phyloP scores from a whole-genome alignment of 2,329 filamentous ascomycete genomes.

The Neopestalotiopsis rosae region DNA sequence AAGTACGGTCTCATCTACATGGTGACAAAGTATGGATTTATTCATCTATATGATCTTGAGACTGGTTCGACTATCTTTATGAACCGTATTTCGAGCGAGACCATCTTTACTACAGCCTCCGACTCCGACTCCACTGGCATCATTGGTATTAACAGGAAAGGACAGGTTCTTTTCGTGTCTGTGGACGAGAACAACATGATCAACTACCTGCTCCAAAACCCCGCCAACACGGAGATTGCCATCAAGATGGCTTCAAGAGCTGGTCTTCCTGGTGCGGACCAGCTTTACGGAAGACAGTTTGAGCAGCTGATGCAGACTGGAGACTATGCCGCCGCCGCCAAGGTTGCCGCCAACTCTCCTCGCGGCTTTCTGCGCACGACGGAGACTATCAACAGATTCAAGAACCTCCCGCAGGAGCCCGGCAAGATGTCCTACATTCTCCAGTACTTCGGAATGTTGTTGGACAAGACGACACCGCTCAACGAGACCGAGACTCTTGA shows the following conservation, averaged over 20 bases:
- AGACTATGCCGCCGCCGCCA: constrained; percentile 87
- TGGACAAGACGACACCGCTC: constrained; percentile 86
- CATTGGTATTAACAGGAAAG: constrained; percentile 95
- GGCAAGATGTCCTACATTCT: constrained; percentile 93
- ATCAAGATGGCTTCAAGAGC: constrained; percentile 96
- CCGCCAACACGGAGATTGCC: constrained; percentile 89
- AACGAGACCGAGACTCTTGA: constrained; percentile 96
- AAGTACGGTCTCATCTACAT: constrained; percentile 98
- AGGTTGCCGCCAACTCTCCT: constrained; percentile 95
- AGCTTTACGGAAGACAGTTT: constrained; percentile 91
- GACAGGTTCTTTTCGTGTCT: constrained; percentile 92
- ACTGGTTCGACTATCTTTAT: constrained; percentile 96
- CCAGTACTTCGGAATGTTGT: constrained; percentile 96
- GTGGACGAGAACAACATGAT: constrained; percentile 92
- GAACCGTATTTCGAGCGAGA: constrained; percentile 99
- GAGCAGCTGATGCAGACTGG: constrained; percentile 82
- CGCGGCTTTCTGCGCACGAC: constrained; percentile 92
- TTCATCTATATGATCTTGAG: constrained; percentile 97
- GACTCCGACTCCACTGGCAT: constrained; percentile 87
- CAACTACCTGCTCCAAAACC: constrained; percentile 94
- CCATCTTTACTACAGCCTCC: constrained; percentile 91
- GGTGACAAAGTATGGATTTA: constrained; percentile 98
- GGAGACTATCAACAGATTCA: constrained; percentile 94
- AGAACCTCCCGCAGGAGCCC: constrained; percentile 78
- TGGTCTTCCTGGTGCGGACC: constrained; percentile 91